Percentiles rank a stretch among this genome's conserved stretches.
phyloP scores from a whole-genome alignment of 169 alveolate genomes.

The Sarcocystis neurona region DNA sequence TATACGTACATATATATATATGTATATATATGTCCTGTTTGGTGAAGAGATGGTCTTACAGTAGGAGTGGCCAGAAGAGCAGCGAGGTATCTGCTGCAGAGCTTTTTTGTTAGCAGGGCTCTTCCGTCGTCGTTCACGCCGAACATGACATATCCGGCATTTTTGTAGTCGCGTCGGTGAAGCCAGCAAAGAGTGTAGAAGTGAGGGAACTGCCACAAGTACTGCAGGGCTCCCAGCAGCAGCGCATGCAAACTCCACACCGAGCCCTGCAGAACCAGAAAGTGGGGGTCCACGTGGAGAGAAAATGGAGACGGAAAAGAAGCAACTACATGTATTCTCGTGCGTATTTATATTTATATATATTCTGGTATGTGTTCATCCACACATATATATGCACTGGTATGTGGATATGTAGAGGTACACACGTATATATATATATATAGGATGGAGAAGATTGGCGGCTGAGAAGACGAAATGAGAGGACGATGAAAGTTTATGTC shows the following conservation, averaged over 20 bases:
- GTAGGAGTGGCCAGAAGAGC: constrained; percentile 21
- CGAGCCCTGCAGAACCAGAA: constrained; percentile 41
- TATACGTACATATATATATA: background rate
- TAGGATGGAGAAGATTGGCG: too few relatives aligned
- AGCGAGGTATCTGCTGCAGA: constrained; percentile 16
- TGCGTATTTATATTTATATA: too few relatives aligned
- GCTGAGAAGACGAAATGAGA: too few relatives aligned
- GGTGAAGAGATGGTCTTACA: background rate
- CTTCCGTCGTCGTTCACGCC: constrained; percentile 20
- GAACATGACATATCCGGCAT: constrained; percentile 61
- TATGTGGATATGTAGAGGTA: too few relatives aligned
- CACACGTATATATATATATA: too few relatives aligned
- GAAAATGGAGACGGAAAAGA: background rate
- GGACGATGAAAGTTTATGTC: too few relatives aligned
- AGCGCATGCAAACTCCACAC: constrained; percentile 1
- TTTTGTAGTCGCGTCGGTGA: constrained; percentile 38
- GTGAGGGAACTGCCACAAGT: constrained; percentile 67
- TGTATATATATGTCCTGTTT: background rate
- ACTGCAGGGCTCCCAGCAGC: constrained; percentile 49
- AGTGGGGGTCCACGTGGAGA: background rate
- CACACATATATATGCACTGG: too few relatives aligned
- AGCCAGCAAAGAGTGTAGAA: constrained; percentile 66
- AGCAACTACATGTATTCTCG: too few relatives aligned
- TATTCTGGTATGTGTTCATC: too few relatives aligned
- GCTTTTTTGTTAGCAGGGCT: background rate